Percentiles rank a stretch among this genome's conserved stretches.
Evolutionary conservation across 805 yeast genomes (phyloP).

Genomic region (Candida michaelii): DNA sequence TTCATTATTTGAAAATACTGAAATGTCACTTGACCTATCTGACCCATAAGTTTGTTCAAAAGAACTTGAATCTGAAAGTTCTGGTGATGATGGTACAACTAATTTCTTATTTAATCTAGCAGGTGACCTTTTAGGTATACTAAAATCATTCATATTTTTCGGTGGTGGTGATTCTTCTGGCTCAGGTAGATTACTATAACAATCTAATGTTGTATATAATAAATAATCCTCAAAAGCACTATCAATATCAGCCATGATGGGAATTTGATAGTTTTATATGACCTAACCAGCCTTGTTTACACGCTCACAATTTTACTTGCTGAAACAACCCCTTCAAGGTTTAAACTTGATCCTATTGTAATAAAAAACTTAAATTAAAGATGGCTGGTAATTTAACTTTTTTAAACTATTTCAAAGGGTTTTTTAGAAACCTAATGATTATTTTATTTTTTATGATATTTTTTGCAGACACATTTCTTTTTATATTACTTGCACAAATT

Average conservation of each 20-base stretch:
- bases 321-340: constrained; percentile 2
- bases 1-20: constrained; percentile 18
- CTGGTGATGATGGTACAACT: constrained; percentile 15
- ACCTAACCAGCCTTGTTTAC: background rate
- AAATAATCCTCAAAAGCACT: constrained; percentile 7
- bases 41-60: constrained; percentile 18
- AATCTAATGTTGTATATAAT: constrained; percentile 5
- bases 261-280: background rate
- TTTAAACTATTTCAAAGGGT: background rate
- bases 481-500: constrained; percentile 7
- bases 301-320: constrained; percentile 2
- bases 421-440: background rate
- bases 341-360: constrained; percentile 1
- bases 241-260: background rate
- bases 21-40: constrained; percentile 16
- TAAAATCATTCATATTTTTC: background rate
- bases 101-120: constrained; percentile 14
- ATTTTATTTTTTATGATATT: background rate
- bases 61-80: constrained; percentile 23
- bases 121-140: constrained; percentile 17
- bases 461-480: constrained; percentile 1
- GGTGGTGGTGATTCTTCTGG: background rate
- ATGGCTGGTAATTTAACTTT: constrained; percentile 4
- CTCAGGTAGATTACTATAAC: constrained; percentile 2
- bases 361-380: background rate